Evolutionary conservation across 2,329 filamentous ascomycete species (phyloP).

Genomic region (Penicillium sp.): DNA sequence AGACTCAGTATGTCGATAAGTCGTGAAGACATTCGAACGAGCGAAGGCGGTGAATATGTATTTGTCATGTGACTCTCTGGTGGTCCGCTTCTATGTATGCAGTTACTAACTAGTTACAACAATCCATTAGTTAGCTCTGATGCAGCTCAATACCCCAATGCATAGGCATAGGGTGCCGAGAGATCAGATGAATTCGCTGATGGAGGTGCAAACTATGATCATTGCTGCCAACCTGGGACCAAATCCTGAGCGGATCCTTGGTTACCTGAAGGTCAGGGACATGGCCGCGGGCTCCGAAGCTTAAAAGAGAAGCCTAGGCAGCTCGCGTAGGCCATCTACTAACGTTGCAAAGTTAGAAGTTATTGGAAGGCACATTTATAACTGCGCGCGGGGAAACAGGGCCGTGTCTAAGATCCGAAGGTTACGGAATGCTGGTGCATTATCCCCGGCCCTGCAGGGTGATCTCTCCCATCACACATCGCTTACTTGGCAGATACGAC

Average conservation of each 20-base stretch:
- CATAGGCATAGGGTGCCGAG: not conserved
- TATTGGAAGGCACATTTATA: not conserved
- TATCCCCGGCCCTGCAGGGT: constrained; percentile 2
- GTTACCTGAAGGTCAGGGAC: not conserved
- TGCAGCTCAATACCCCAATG: not conserved
- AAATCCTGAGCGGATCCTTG: not conserved
- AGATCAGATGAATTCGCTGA: not conserved
- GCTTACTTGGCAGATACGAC: constrained; percentile 13
- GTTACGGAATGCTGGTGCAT: constrained; percentile 5
- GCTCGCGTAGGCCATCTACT: not conserved
- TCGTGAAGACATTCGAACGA: not conserved
- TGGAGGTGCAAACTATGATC: not conserved
- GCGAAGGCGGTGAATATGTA: not conserved
- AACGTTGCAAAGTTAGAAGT: not conserved
- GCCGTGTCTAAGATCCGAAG: constrained; percentile 6
- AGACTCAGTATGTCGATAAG: not conserved
- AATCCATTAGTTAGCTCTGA: not conserved
- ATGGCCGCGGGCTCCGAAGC: not conserved
- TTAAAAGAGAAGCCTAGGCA: not conserved
- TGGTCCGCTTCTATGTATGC: no score
- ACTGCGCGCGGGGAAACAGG: constrained; percentile 12
- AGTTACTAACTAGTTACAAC: no score
- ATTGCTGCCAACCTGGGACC: not conserved
- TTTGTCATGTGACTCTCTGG: constrained; percentile 9
- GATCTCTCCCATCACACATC: constrained; percentile 13